Evolutionary conservation across 2,329 filamentous ascomycete genomes (phyloP).

Genomic region (Corinectria fuckeliana): DNA sequence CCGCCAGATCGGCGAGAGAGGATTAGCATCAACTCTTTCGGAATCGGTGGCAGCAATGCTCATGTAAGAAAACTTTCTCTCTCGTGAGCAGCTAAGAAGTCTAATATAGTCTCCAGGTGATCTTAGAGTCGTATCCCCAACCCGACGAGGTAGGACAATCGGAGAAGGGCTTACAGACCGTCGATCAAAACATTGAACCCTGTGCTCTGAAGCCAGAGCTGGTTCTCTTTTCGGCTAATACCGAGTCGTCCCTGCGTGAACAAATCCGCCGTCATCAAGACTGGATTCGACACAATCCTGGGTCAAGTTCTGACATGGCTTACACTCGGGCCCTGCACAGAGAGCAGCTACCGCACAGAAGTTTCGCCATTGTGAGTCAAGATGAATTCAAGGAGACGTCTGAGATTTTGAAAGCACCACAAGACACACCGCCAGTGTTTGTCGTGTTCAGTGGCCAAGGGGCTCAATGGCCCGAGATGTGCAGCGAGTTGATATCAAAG

Average conservation of each 20-base stretch:
- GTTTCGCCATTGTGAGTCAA: slow-evolving; percentile 14
- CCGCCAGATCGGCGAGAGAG: slow-evolving; percentile 34
- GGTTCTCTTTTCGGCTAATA: slow-evolving; percentile 31
- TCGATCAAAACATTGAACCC: not conserved
- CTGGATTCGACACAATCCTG: slow-evolving; percentile 27
- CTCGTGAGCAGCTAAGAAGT: not conserved
- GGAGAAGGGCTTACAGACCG: not conserved
- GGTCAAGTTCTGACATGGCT: slow-evolving; percentile 27
- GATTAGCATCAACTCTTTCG: slow-evolving; percentile 47
- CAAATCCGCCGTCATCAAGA: slow-evolving; percentile 26
- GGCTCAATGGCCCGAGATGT: slow-evolving; percentile 44
- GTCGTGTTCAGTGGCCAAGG: slow-evolving; percentile 47
- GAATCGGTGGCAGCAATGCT: slow-evolving; percentile 48
- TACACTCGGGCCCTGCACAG: slow-evolving; percentile 42
- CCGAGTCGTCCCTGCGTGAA: not conserved
- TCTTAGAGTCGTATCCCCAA: slow-evolving; percentile 26
- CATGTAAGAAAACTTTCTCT: slow-evolving; percentile 31
- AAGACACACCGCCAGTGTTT: not conserved
- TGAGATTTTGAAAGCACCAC: not conserved
- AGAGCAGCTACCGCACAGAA: slow-evolving; percentile 37
- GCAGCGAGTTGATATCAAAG: slow-evolving; percentile 26
- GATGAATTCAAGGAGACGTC: not conserved
- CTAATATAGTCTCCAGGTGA: not conserved
- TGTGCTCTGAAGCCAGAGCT: slow-evolving; percentile 2
- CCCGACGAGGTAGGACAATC: not conserved